A percentile compares a stretch with the other conserved stretches of the same genome.
Evolutionary conservation across 2,329 filamentous ascomycete species (phyloP).

Genomic region (Lecanicillium sp.): DNA sequence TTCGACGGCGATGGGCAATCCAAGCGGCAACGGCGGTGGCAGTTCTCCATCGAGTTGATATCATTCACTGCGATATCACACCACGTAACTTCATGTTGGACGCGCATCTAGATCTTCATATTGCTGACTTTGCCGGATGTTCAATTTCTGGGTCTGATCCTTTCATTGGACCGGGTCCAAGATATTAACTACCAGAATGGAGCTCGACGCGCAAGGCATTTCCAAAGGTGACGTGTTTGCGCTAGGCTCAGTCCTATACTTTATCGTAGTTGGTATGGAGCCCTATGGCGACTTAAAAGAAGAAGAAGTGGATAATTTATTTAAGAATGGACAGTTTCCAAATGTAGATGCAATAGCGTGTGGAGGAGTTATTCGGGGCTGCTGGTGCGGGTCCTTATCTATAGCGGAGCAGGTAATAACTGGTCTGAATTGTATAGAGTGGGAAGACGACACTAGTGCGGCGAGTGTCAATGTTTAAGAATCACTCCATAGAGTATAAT

Average conservation of each 20-base stretch:
- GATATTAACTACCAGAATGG: constrained; percentile 16
- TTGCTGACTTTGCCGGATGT: constrained; percentile 27
- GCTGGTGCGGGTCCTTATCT: constrained; percentile 20
- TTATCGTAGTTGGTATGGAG: constrained; percentile 22
- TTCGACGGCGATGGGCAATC: constrained; percentile 20
- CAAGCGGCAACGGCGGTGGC: constrained; percentile 24
- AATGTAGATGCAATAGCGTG: constrained; percentile 16
- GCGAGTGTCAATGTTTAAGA: no score
- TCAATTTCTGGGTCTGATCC: constrained; percentile 18
- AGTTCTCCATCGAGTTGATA: constrained; percentile 24
- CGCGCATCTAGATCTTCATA: constrained; percentile 22
- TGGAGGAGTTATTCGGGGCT: constrained; percentile 19
- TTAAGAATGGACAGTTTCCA: constrained; percentile 18
- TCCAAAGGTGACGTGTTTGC: constrained; percentile 22
- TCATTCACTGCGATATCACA: constrained; percentile 31
- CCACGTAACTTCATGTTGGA: constrained; percentile 30
- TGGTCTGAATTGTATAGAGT: no score
- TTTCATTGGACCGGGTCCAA: constrained; percentile 13
- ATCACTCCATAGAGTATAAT: no score
- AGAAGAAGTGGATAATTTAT: constrained; percentile 19
- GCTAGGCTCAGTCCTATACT: constrained; percentile 25
- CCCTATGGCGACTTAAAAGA: constrained; percentile 21
- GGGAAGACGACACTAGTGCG: no score
- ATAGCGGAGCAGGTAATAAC: no score
- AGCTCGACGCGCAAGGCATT: constrained; percentile 17